A percentile compares a stretch with the other conserved stretches of the same genome.
Conservation (phyloP, 164 flowering plant species). For the Santalum album region DNA sequence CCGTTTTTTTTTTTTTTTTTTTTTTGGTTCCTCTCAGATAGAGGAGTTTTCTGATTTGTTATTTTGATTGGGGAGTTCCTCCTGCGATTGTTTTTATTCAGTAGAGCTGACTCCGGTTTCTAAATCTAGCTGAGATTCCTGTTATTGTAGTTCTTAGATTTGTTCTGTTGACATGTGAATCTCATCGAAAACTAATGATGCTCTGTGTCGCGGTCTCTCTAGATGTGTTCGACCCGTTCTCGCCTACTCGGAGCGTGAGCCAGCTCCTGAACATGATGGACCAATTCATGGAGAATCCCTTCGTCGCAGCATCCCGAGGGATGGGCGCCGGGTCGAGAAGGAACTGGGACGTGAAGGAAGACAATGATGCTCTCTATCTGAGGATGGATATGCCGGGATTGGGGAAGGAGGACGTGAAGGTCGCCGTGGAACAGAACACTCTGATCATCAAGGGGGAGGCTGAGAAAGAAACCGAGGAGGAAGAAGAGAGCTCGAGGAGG, state of each 20-base stretch:
- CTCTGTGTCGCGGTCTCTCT: neutral
- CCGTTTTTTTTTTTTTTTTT: too few relatives aligned
- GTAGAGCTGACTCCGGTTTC: too few relatives aligned
- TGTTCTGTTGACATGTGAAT: too few relatives aligned
- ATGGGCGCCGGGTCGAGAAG: slow-evolving; percentile 30
- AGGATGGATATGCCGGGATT: slow-evolving; percentile 77
- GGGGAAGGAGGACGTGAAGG: slow-evolving; percentile 52
- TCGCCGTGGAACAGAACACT: slow-evolving; percentile 55
- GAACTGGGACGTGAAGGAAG: slow-evolving; percentile 64
- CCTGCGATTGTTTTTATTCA: too few relatives aligned
- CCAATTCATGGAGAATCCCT: slow-evolving; percentile 45
- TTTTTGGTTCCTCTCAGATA: too few relatives aligned
- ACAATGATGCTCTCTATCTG: slow-evolving; percentile 35
- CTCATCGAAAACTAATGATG: too few relatives aligned
- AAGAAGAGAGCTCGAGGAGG: slow-evolving; percentile 27
- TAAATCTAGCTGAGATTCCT: too few relatives aligned
- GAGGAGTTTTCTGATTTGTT: too few relatives aligned
- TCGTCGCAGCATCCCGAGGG: slow-evolving; percentile 26
- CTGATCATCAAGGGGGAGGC: slow-evolving; percentile 42
- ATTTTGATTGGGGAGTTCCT: too few relatives aligned
- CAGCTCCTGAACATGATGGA: slow-evolving; percentile 73
- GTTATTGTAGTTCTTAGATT: too few relatives aligned
- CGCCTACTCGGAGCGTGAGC: slow-evolving; percentile 46
- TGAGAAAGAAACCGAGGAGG: slow-evolving; percentile 29
- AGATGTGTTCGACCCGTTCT: slow-evolving; percentile 69